Conservation (phyloP, 2,329 filamentous ascomycete genomes). For the Diaporthe amygdali region DNA sequence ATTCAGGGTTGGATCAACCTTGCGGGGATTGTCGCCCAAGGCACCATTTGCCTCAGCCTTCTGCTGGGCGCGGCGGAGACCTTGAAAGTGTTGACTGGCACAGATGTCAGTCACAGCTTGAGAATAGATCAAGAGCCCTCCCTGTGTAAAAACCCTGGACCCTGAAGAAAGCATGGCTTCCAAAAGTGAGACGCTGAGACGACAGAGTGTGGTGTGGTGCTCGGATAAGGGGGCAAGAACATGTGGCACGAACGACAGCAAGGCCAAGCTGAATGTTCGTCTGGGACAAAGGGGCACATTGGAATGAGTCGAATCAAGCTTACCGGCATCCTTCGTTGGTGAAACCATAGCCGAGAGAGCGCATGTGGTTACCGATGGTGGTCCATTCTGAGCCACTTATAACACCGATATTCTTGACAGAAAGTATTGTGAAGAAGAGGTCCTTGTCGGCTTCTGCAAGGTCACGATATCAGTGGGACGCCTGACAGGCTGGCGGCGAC, state of each 20-base stretch:
- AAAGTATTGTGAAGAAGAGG: constrained; percentile 67
- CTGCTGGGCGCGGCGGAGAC: constrained; percentile 59
- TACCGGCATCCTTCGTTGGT: constrained; percentile 70
- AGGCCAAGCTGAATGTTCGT: not conserved
- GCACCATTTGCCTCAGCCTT: constrained; percentile 51
- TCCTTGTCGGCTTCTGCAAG: constrained; percentile 59
- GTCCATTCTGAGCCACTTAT: constrained; percentile 68
- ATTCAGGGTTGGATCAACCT: constrained; percentile 57
- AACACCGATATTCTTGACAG: constrained; percentile 67
- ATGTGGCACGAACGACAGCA: not conserved
- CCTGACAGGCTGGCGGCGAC: not conserved
- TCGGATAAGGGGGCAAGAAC: too few relatives aligned
- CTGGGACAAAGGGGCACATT: not conserved
- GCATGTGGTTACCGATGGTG: constrained; percentile 66
- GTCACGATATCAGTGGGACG: constrained; percentile 2
- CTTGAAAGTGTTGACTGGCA: constrained; percentile 66
- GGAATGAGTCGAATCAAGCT: constrained; percentile 36
- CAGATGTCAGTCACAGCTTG: constrained; percentile 23
- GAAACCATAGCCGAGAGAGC: constrained; percentile 63
- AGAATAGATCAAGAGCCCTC: not conserved
- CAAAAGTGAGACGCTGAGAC: not conserved
- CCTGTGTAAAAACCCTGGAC: not conserved
- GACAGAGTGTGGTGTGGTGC: not conserved
- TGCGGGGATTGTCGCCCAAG: constrained; percentile 40
- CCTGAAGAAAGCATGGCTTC: not conserved